These are phyloP conservation scores for Staphylotrichum tortipilum DNA, from an alignment of 495 filamentous ascomycete genomes.

Conservation along the genomic window DNA sequence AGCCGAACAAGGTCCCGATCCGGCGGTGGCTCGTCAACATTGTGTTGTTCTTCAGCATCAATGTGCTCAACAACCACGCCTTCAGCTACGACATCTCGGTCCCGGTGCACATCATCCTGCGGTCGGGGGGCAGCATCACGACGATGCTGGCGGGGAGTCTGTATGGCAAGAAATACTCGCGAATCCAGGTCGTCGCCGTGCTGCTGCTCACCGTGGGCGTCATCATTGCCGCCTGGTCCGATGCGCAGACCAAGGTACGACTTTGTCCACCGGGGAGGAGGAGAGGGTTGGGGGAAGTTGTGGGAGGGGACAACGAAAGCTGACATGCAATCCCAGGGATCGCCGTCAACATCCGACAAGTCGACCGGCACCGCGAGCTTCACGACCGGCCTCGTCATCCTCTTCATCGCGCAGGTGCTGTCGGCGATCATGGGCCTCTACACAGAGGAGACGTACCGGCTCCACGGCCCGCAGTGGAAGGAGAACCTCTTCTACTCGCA, in stretches of 20 bases:
- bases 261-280: too few relatives aligned
- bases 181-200: constrained; percentile 69
- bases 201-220: constrained; percentile 78
- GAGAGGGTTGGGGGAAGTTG: too few relatives aligned
- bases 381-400: constrained; percentile 68
- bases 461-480: constrained; percentile 83
- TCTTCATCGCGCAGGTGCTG: constrained; percentile 80
- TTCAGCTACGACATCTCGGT: constrained; percentile 96
- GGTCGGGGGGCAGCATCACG: constrained; percentile 88
- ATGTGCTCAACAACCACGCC: constrained; percentile 93
- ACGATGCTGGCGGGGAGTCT: constrained; percentile 81
- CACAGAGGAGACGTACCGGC: constrained; percentile 78
- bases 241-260: constrained; percentile 71
- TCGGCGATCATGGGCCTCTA: constrained; percentile 94
- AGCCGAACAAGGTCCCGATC: constrained; percentile 71
- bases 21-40: constrained; percentile 81
- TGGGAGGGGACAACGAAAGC: background rate
- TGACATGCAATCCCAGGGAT: constrained; percentile 19
- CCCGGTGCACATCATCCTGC: constrained; percentile 91
- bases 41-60: constrained; percentile 82
- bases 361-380: constrained; percentile 37
- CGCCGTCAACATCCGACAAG: constrained; percentile 21
- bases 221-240: constrained; percentile 75
- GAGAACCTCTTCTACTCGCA: constrained; percentile 96
- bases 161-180: constrained; percentile 76